Percentiles rank a stretch among this genome's conserved stretches.
phyloP scores from a whole-genome alignment of 2,329 filamentous ascomycete species.

The Endocalyx cinctus region DNA sequence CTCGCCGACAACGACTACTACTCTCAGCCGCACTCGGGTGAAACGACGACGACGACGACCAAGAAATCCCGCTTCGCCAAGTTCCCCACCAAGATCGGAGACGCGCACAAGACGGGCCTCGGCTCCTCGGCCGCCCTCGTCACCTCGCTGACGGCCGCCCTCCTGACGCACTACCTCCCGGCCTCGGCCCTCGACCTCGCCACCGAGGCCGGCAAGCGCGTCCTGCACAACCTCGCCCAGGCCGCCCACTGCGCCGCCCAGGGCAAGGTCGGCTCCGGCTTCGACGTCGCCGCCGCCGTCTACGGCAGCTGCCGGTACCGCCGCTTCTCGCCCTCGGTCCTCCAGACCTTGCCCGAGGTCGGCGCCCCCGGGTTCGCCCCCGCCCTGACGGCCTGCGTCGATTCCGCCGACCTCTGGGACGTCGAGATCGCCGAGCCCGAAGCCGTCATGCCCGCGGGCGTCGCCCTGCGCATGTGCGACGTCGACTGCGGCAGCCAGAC shows the following conservation, averaged over 20 bases:
- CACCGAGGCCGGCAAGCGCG: conserved; percentile 48
- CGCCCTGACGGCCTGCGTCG: conserved; percentile 61
- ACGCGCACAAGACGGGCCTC: conserved; percentile 91
- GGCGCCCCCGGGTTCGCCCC: conserved; percentile 63
- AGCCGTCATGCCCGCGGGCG: conserved; percentile 65
- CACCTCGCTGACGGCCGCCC: conserved; percentile 74
- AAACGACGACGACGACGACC: conserved; percentile 15
- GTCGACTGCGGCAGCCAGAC: conserved; percentile 93
- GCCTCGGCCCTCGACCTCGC: conserved; percentile 50
- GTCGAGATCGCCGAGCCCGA: conserved; percentile 66
- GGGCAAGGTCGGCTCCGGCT: conserved; percentile 92
- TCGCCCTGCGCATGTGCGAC: conserved; percentile 87
- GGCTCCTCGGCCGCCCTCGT: conserved; percentile 93
- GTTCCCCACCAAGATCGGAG: conserved; percentile 69
- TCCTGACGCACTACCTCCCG: conserved; percentile 73
- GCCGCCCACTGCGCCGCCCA: conserved; percentile 92
- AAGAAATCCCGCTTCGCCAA: conserved; percentile 60
- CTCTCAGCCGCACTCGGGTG: conserved; percentile 55
- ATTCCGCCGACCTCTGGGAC: conserved; percentile 72
- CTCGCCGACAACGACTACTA: conserved; percentile 97
- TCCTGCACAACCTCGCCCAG: conserved; percentile 89
- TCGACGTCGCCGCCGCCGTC: conserved; percentile 89
- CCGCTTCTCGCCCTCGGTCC: conserved; percentile 79
- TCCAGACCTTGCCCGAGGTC: conserved; percentile 63
- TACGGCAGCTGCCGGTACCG: conserved; percentile 89